Percentiles rank a stretch among this genome's conserved stretches.
Evolutionary conservation across 2,329 filamentous ascomycete species (phyloP).

Genomic region (Aspergillus phoenicis): DNA sequence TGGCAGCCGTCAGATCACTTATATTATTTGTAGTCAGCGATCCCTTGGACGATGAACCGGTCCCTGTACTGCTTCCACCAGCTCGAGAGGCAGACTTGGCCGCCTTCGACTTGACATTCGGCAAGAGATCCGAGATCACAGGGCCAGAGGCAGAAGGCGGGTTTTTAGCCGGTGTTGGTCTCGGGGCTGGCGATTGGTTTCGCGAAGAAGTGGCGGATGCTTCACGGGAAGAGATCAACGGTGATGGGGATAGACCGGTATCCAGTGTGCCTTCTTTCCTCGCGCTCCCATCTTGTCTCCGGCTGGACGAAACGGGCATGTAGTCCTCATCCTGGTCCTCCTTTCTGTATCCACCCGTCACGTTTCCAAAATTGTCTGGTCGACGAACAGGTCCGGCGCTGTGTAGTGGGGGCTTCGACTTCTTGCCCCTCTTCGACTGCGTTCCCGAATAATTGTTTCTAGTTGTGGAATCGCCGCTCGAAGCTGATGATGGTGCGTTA

Average conservation of each 20-base stretch:
- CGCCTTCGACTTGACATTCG: constrained; percentile 61
- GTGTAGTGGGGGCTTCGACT: constrained; percentile 64
- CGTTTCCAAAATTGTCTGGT: constrained; percentile 65
- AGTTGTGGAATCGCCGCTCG: constrained; percentile 1
- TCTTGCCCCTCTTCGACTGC: constrained; percentile 49
- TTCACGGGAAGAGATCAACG: constrained; percentile 39
- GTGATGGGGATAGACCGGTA: constrained; percentile 31
- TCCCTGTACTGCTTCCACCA: constrained; percentile 63
- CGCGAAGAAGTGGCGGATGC: constrained; percentile 51
- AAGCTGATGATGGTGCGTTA: constrained; percentile 32
- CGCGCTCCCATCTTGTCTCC: constrained; percentile 31
- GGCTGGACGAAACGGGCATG: constrained; percentile 56
- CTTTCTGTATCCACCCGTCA: constrained; percentile 74
- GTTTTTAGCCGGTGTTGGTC: constrained; percentile 40
- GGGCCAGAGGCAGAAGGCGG: constrained; percentile 73
- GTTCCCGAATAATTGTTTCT: constrained; percentile 8
- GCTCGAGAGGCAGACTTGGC: constrained; percentile 70
- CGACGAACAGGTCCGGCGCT: constrained; percentile 62
- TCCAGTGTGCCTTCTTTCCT: constrained; percentile 19
- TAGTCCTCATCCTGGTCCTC: constrained; percentile 71
- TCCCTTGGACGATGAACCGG: constrained; percentile 57
- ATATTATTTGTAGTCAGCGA: constrained; percentile 52
- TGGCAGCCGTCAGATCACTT: constrained; percentile 70
- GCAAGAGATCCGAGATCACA: constrained; percentile 74
- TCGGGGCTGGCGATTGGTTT: constrained; percentile 43